phyloP scores from a whole-genome alignment of 169 alveolate species.

The Cryptosporidium ubiquitum region DNA sequence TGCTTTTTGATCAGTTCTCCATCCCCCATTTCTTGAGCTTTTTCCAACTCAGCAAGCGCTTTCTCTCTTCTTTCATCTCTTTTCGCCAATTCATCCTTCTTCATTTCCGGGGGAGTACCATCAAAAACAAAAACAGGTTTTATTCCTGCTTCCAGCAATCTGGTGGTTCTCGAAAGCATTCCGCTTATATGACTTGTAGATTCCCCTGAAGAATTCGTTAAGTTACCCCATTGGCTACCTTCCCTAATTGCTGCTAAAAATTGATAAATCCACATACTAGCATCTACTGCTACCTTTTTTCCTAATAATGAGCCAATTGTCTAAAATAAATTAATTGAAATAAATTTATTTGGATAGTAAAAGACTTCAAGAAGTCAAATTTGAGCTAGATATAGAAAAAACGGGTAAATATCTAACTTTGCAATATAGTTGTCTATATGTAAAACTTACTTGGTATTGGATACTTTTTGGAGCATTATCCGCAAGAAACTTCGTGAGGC shows the following conservation, averaged over 20 bases:
- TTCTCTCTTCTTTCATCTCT: conserved; percentile 89
- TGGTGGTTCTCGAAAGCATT: conserved; percentile 86
- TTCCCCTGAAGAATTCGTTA: conserved; percentile 68
- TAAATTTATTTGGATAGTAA: neutral
- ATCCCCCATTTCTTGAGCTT: conserved; percentile 92
- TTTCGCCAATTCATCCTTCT: conserved; percentile 86
- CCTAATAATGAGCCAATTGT: conserved; percentile 77
- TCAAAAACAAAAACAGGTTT: conserved; percentile 97
- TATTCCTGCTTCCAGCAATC: conserved; percentile 92
- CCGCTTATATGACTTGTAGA: conserved; percentile 91
- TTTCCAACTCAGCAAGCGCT: conserved; percentile 87
- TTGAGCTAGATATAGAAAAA: neutral
- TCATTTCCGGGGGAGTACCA: conserved; percentile 97
- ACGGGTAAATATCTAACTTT: neutral
- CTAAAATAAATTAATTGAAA: conserved; percentile 25
- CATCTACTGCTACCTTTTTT: conserved; percentile 84
- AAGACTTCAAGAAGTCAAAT: neutral
- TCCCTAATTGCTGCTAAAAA: conserved; percentile 80
- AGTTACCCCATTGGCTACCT: conserved; percentile 68
- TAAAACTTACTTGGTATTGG: conserved; percentile 48
- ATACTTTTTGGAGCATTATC: conserved; percentile 90
- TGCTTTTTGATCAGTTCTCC: conserved; percentile 91
- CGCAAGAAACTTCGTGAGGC: conserved; percentile 87
- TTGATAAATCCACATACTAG: conserved; percentile 87
- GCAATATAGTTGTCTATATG: conserved; percentile 31